These are phyloP conservation scores for Baudoinia panamericana DNA, from an alignment of 495 filamentous ascomycete genomes.

Conservation along the genomic window DNA sequence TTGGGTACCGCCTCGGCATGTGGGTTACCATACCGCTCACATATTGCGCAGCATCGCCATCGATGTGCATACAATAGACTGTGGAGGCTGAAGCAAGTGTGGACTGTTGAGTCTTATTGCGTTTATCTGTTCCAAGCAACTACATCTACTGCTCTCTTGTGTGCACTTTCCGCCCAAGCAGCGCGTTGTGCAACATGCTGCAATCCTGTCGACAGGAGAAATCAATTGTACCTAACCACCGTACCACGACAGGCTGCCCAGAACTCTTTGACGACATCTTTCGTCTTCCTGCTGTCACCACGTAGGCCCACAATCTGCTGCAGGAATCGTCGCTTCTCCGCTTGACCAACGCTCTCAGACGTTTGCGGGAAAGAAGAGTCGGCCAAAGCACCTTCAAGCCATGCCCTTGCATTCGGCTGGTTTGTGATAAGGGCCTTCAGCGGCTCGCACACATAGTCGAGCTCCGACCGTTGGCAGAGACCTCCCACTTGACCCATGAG, in stretches of 20 bases:
- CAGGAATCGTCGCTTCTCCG: constrained; percentile 49
- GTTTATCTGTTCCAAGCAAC: no score
- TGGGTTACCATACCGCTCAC: no score
- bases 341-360: constrained; percentile 32
- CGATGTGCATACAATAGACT: no score
- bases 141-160: no score
- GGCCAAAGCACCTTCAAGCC: constrained; percentile 47
- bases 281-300: constrained; percentile 42
- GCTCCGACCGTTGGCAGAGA: constrained; percentile 59
- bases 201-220: no score
- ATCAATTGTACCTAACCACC: constrained; percentile 10
- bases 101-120: no score
- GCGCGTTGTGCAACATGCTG: no score
- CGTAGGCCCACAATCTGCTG: constrained; percentile 49
- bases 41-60: no score
- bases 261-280: constrained; percentile 49
- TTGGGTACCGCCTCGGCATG: no score
- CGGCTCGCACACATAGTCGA: constrained; percentile 62
- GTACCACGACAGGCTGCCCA: constrained; percentile 59
- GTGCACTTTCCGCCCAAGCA: no score
- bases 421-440: constrained; percentile 61
- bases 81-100: no score
- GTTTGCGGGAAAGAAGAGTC: constrained; percentile 37
- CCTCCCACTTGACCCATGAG: constrained; percentile 62
- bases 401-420: constrained; percentile 45